Percentiles rank a stretch among this genome's conserved stretches.
Evolutionary conservation across 1,284 basidiomycete species (phyloP).

Genomic region (Pyrrhoderma lamaoense): DNA sequence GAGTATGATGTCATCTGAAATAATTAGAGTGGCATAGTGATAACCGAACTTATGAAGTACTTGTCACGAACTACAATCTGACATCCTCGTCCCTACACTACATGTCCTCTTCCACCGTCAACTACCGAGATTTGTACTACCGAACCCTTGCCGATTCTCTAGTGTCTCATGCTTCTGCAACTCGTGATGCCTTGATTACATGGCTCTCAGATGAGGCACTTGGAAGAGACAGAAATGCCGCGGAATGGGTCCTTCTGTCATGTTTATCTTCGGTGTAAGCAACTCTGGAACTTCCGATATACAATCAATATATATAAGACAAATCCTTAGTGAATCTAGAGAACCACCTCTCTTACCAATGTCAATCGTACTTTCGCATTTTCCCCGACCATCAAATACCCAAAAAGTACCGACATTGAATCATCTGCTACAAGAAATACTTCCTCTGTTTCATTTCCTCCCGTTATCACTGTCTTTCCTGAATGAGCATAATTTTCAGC

Average conservation of each 20-base stretch:
- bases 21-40: too few species aligned
- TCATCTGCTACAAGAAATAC: conserved; percentile 46
- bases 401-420: conserved; percentile 49
- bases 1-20: too few species aligned
- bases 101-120: conserved; percentile 53
- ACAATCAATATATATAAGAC: conserved; percentile 7
- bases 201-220: conserved; percentile 69
- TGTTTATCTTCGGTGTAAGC: conserved; percentile 59
- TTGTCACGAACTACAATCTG: conserved; percentile 28
- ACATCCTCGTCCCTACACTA: conserved; percentile 48
- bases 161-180: conserved; percentile 11
- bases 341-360: conserved; percentile 62
- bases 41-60: too few species aligned
- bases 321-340: conserved; percentile 51
- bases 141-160: conserved; percentile 20
- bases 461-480: conserved; percentile 51
- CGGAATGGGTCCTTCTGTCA: conserved; percentile 71
- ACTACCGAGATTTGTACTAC: conserved; percentile 35
- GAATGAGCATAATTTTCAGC: conserved; percentile 54
- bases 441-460: conserved; percentile 44
- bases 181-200: conserved; percentile 48
- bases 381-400: conserved; percentile 35
- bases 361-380: conserved; percentile 56
- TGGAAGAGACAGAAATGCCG: conserved; percentile 60
- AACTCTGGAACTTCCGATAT: background rate